Evolutionary conservation across 805 yeast species (phyloP).

Genomic region (Kodamaea laetipori): DNA sequence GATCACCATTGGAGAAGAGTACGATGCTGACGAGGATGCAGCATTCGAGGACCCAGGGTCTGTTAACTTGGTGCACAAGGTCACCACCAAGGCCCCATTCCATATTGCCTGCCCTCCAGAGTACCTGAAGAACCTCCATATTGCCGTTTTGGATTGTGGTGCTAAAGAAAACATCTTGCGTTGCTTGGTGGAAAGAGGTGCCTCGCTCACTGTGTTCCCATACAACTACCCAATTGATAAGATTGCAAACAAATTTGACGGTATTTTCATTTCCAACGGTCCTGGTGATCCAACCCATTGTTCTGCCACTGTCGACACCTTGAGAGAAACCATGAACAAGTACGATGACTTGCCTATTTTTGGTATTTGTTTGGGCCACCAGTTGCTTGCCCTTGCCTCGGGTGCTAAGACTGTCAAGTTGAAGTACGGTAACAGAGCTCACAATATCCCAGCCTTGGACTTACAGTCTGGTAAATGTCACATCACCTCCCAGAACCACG

Average conservation of each 20-base stretch:
- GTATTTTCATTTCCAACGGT: conserved; percentile 91
- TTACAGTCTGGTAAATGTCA: conserved; percentile 89
- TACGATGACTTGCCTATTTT: conserved; percentile 80
- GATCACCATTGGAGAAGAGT: conserved; percentile 86
- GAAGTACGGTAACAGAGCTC: conserved; percentile 98
- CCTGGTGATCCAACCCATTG: conserved; percentile 98
- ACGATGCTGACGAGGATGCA: conserved; percentile 88
- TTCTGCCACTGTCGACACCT: conserved; percentile 69
- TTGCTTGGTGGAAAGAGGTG: conserved; percentile 92
- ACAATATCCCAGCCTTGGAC: conserved; percentile 95
- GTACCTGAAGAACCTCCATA: conserved; percentile 61
- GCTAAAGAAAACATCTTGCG: conserved; percentile 96
- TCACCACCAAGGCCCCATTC: conserved; percentile 94
- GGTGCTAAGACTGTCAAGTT: conserved; percentile 92
- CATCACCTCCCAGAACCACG: conserved; percentile 98
- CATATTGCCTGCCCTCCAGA: conserved; percentile 68
- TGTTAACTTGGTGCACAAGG: conserved; percentile 87
- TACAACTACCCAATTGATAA: conserved; percentile 91
- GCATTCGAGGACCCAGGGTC: conserved; percentile 90
- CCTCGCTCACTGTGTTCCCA: conserved; percentile 95
- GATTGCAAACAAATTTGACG: conserved; percentile 90
- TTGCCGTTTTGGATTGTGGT: conserved; percentile 97
- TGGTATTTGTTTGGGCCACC: conserved; percentile 98
- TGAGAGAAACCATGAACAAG: conserved; percentile 67
- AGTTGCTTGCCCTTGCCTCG: conserved; percentile 88